A percentile compares a stretch with the other conserved stretches of the same genome.
Evolutionary conservation across 225 moss, liverwort and hornwort species (phyloP).

Genomic region (Takakia lepidozioides): DNA sequence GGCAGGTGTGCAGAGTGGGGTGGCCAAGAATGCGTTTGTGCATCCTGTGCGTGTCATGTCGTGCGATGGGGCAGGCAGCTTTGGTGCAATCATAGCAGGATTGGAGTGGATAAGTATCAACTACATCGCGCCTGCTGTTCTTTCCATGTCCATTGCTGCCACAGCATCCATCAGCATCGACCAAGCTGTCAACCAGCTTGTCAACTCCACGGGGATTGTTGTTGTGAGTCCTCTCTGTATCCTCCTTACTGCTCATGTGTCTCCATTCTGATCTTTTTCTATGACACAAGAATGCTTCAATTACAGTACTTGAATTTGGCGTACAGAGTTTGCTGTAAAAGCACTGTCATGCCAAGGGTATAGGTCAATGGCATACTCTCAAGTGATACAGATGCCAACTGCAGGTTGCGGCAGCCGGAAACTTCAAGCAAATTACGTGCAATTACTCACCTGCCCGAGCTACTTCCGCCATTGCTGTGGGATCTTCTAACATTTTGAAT

Average conservation of each 20-base stretch:
- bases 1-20: slow-evolving; percentile 77
- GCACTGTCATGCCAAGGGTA: too few species aligned
- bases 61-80: slow-evolving; percentile 80
- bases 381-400: too few species aligned
- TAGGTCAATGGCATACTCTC: too few species aligned
- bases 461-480: slow-evolving; percentile 49
- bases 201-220: slow-evolving; percentile 43
- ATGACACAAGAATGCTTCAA: too few species aligned
- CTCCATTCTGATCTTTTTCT: too few species aligned
- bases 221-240: slow-evolving; percentile 14
- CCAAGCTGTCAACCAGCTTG: slow-evolving; percentile 66
- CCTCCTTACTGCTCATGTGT: too few species aligned
- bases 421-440: slow-evolving; percentile 63
- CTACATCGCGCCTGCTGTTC: slow-evolving; percentile 46
- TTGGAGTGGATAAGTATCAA: slow-evolving; percentile 72
- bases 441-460: slow-evolving; percentile 80
- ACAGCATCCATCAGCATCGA: slow-evolving; percentile 83
- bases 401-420: slow-evolving; percentile 83
- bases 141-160: slow-evolving; percentile 84
- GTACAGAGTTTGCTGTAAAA: too few species aligned
- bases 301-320: too few species aligned
- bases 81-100: slow-evolving; percentile 60
- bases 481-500: slow-evolving; percentile 32
- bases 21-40: slow-evolving; percentile 66
- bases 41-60: slow-evolving; percentile 70